Conservation (phyloP, 2,329 filamentous ascomycete species). For the Celoporthe dispersa region DNA sequence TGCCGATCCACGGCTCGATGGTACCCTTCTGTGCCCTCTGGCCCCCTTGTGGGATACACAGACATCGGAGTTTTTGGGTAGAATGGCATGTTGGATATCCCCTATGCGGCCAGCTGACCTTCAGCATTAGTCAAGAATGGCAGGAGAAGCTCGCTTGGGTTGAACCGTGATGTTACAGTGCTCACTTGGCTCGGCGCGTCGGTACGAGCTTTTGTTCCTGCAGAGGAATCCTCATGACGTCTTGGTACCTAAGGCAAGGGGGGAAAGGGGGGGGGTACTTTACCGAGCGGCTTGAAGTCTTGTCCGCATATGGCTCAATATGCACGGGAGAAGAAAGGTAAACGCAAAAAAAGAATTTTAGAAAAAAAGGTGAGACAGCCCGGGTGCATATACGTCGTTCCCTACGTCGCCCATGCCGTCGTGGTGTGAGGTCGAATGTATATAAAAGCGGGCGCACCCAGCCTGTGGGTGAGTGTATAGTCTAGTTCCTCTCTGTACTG, state of each 20-base stretch:
- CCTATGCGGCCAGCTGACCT: neutral
- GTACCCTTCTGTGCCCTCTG: neutral
- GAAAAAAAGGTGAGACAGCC: neutral
- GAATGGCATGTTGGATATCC: constrained; percentile 1
- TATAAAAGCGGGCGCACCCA: neutral
- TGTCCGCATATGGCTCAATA: neutral
- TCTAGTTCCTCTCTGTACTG: neutral
- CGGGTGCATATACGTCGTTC: neutral
- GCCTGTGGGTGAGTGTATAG: neutral
- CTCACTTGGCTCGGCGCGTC: neutral
- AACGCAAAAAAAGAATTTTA: too few relatives aligned
- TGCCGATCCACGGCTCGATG: constrained; percentile 13
- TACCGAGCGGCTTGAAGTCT: neutral
- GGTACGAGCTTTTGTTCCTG: neutral
- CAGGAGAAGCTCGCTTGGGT: neutral
- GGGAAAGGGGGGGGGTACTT: neutral
- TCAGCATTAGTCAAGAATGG: neutral
- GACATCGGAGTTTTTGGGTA: neutral
- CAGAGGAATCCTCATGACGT: constrained; percentile 6
- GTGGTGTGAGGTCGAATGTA: neutral
- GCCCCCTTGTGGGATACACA: constrained; percentile 1
- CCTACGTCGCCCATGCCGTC: neutral
- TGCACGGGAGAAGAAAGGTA: neutral
- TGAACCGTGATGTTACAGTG: neutral
- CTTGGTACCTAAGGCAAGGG: constrained; percentile 4